These are phyloP conservation scores for Nymphaea thermarum DNA, from an alignment of 164 flowering plant genomes.

Conservation along the genomic window DNA sequence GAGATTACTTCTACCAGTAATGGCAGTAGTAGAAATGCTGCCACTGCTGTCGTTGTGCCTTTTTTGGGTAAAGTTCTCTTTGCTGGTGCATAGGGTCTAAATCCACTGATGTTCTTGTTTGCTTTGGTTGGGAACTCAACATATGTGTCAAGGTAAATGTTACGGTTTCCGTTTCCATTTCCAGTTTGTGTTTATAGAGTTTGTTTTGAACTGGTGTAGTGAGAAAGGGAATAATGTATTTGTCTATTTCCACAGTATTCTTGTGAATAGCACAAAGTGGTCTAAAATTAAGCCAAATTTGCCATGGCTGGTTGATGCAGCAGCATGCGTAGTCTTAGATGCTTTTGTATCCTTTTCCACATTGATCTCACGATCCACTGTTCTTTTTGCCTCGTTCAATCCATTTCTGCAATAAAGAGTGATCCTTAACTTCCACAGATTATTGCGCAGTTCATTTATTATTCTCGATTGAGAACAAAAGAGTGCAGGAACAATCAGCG, in stretches of 20 bases:
- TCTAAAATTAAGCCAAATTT: conserved; percentile 49
- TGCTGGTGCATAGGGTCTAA: conserved; percentile 45
- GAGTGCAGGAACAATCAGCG: neutral
- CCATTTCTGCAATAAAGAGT: neutral
- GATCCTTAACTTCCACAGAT: neutral
- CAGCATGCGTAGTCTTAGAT: conserved; percentile 63
- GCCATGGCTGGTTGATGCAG: conserved; percentile 89
- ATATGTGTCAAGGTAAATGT: conserved; percentile 57
- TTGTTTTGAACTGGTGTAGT: neutral
- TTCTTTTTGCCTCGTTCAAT: neutral
- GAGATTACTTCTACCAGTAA: neutral
- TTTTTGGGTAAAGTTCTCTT: neutral
- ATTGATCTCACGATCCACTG: neutral
- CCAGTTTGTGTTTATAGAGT: neutral
- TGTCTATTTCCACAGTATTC: conserved; percentile 42
- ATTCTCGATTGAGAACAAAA: neutral
- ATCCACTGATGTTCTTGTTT: conserved; percentile 78
- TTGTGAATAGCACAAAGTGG: conserved; percentile 66
- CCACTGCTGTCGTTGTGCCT: neutral
- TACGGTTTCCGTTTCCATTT: neutral
- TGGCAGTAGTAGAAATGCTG: conserved; percentile 1
- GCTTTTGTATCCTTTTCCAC: conserved; percentile 51
- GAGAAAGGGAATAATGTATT: neutral
- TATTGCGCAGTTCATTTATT: neutral
- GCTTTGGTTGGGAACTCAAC: conserved; percentile 64